Base-by-base conservation (phyloP, 2,329 filamentous ascomycete genomes). In the Clonostachys sp. region DNA sequence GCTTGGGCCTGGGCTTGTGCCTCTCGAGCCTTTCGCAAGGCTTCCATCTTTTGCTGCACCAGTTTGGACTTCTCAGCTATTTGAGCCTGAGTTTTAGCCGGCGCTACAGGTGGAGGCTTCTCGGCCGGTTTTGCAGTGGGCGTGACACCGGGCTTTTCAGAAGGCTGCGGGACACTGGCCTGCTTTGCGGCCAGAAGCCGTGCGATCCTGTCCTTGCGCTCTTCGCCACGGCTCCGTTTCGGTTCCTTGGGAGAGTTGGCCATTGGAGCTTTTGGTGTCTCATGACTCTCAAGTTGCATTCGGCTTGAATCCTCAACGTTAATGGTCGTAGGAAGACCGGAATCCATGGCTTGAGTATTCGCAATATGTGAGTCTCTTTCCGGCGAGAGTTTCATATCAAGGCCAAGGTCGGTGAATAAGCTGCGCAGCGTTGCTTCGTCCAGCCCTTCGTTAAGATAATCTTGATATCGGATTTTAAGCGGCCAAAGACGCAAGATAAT, bases 11-110 rank as follows among this genome's bases (percentile, higher is more conserved):
- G 46, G 38, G 64, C 62, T 43, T 65, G 66, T 6, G 64, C 68
- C 57, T 77, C 72, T 34, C 78, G 71, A 35, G 75, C 70, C 55
- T 81, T 84, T 55, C 83, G 82, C 18, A 94, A 68, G 18, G 86
- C 86, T 50, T 90, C 88, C 59, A 95, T 84, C 55, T 89, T 90
- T 60, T 89, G 81, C 53, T 89, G 83, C 42, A 91, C 75, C 34
- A 91, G 68, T 49, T 76, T 78, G 48, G 89, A 88, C 50, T 88
- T 95, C 53, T 90, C 79, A 16, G 80, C 81, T 30, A 30, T 30
- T 30, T 30, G 24, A 30, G 24, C 24, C 59, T 85, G 44, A 43
- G 51, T 45, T 57, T 64, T 24, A 44, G 47, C 34, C n/a, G 52
- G 49, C 13, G 53, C 51, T 34, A 49, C 46, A 10, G 48, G 36